These are phyloP conservation scores for Colletotrichum viniferum DNA, from an alignment of 2,329 filamentous ascomycete species.

Conservation along the genomic window DNA sequence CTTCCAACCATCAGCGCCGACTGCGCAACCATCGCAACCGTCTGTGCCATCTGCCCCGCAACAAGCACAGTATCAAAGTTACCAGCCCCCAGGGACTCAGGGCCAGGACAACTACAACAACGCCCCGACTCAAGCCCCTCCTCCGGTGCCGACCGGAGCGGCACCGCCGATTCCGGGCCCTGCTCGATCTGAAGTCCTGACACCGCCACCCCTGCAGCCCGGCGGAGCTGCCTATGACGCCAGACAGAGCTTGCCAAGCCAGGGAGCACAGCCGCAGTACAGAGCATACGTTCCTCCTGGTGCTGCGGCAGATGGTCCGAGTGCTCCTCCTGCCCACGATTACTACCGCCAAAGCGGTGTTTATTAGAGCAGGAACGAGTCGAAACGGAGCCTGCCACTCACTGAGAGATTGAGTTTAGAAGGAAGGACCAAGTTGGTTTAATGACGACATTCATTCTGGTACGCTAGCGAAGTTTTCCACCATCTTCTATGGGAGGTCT, in stretches of 20 bases:
- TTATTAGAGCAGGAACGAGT: constrained; percentile 22
- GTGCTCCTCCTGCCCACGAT: constrained; percentile 57
- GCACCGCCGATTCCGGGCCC: constrained; percentile 44
- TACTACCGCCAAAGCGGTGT: constrained; percentile 56
- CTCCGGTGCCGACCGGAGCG: constrained; percentile 37
- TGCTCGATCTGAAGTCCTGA: constrained; percentile 22
- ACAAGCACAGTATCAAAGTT: constrained; percentile 44
- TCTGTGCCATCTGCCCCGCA: constrained; percentile 25
- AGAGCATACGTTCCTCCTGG: constrained; percentile 63
- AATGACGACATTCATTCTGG: background rate
- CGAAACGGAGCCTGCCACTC: background rate
- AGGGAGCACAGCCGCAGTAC: constrained; percentile 55
- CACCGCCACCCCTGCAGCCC: constrained; percentile 49
- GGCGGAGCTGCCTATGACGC: constrained; percentile 52
- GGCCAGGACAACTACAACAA: constrained; percentile 33
- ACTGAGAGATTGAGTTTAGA: background rate
- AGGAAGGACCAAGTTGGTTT: background rate
- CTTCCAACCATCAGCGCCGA: constrained; percentile 20
- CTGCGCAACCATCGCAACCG: constrained; percentile 22
- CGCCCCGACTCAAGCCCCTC: constrained; percentile 28
- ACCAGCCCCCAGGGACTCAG: constrained; percentile 38
- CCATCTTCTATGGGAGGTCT: background rate
- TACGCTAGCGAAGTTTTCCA: background rate
- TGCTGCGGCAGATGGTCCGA: constrained; percentile 41
- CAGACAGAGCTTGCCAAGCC: constrained; percentile 55